These are phyloP conservation scores for Backusella circina DNA, from an alignment of 192 early-diverging fungal genomes.

Conservation along the genomic window DNA sequence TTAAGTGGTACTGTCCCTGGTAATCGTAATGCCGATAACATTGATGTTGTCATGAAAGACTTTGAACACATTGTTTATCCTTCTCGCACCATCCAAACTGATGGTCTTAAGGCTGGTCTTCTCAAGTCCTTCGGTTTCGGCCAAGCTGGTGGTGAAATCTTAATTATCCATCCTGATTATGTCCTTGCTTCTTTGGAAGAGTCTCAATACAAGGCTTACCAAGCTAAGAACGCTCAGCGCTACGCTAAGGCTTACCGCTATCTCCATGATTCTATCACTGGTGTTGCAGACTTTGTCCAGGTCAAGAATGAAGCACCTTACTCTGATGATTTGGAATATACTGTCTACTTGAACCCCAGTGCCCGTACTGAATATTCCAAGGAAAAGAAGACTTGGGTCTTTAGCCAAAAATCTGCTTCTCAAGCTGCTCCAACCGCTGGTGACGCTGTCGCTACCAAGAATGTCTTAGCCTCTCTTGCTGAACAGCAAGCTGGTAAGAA, in stretches of 20 bases:
- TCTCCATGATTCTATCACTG: constrained; percentile 85
- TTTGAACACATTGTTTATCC: constrained; percentile 84
- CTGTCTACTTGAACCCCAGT: constrained; percentile 85
- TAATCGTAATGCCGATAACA: constrained; percentile 89
- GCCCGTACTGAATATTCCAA: constrained; percentile 80
- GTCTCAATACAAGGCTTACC: constrained; percentile 68
- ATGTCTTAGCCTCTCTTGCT: constrained; percentile 46
- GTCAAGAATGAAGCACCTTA: constrained; percentile 88
- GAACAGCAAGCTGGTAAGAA: constrained; percentile 39
- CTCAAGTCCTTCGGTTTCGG: constrained; percentile 96
- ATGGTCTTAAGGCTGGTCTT: constrained; percentile 86
- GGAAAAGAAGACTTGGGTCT: constrained; percentile 65
- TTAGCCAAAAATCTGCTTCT: constrained; percentile 44
- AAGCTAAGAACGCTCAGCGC: constrained; percentile 61
- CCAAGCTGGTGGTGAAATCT: constrained; percentile 88
- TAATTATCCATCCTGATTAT: constrained; percentile 87
- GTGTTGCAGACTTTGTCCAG: constrained; percentile 76
- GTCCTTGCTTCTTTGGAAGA: constrained; percentile 71
- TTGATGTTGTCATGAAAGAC: constrained; percentile 67
- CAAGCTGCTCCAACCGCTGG: constrained; percentile 29
- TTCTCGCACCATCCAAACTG: constrained; percentile 81
- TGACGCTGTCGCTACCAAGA: constrained; percentile 54
- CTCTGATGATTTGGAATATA: constrained; percentile 71
- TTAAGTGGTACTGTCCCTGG: constrained; percentile 86
- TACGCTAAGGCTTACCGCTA: constrained; percentile 84